A percentile compares a stretch with the other conserved stretches of the same genome.
phyloP scores from a whole-genome alignment of 2,329 filamentous ascomycete genomes.

The Aspergillus sojae region DNA sequence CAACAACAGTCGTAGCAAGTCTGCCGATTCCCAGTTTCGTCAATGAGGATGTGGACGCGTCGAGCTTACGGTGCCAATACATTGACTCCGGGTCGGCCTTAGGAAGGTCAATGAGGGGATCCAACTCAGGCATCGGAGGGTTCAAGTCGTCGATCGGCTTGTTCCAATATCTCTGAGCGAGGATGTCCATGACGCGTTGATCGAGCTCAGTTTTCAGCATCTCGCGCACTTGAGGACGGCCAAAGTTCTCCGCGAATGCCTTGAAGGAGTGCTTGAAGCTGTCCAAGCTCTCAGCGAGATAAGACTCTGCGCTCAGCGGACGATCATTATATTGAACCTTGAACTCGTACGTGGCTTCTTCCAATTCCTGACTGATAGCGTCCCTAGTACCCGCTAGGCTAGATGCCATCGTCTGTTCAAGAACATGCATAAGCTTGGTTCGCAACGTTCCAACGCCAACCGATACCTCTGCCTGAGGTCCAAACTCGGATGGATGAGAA shows the following conservation, averaged over 20 bases:
- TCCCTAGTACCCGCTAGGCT: conserved; percentile 88
- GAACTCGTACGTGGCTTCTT: conserved; percentile 97
- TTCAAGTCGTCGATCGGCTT: conserved; percentile 86
- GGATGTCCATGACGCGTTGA: conserved; percentile 88
- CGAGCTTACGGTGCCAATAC: conserved; percentile 93
- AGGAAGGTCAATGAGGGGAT: conserved; percentile 75
- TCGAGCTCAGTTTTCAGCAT: conserved; percentile 91
- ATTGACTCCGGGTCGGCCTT: conserved; percentile 82
- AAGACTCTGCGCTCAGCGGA: conserved; percentile 91
- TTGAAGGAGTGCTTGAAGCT: conserved; percentile 98
- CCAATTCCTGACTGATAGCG: conserved; percentile 90
- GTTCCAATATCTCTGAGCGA: conserved; percentile 97
- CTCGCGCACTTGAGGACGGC: conserved; percentile 83
- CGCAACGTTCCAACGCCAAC: conserved; percentile 85
- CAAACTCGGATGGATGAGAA: conserved; percentile 78
- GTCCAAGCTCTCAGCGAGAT: conserved; percentile 91
- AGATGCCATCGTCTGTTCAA: conserved; percentile 95
- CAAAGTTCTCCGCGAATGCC: conserved; percentile 86
- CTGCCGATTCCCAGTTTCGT: conserved; percentile 94
- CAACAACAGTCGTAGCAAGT: conserved; percentile 87
- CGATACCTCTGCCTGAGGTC: conserved; percentile 68
- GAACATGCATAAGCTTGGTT: conserved; percentile 94
- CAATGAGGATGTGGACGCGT: conserved; percentile 84
- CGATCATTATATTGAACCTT: conserved; percentile 99
- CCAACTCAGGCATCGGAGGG: conserved; percentile 65